Evolutionary conservation across 768 basidiomycete species (phyloP), one percentile per base, ranked within the genome.

Genomic region (Rhodotorula diobovata): DNA sequence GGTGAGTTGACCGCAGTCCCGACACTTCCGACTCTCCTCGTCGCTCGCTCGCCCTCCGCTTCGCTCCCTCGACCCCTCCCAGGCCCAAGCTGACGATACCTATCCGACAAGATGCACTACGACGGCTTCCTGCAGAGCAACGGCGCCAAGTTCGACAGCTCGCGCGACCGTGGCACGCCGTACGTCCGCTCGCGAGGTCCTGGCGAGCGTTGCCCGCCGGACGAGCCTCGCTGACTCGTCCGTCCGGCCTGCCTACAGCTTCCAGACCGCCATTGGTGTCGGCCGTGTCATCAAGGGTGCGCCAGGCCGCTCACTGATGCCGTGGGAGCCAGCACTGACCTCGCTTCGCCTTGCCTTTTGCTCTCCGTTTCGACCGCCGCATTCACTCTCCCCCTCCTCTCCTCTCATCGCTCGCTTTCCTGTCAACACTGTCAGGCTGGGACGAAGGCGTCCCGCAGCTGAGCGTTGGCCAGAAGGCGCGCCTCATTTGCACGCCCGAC

Each of bases 391-490:
- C 41, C 60, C 54, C n/a, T 12, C 30, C 18, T 9, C 32, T 12
- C 18, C 25, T 20, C 25, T 10, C 25, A 10, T n/a, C n/a, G n/a
- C n/a, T n/a, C n/a, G n/a, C n/a, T n/a, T n/a, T n/a, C n/a, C n/a
- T n/a, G n/a, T n/a, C n/a, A n/a, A n/a, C n/a, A n/a, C n/a, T n/a
- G n/a, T n/a, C 34, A 55, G 54, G 91, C 41, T 93, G 91, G 92
- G 91, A 93, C 77, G 90, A 92, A 80, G 91, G 92, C 88, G 90
- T 94, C 25, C 86, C 84, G 10, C 83, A 90, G 81, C 82, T 93
- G 72, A 90, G 90, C 20, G 46, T 90, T 43, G 90, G 90, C 74
- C 77, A 89, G 80, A 92, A 89, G 80, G 70, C 73, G 41, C 56
- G 41, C 51, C 74, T 75, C 68, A 87, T 80, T 10, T 86, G 86